phyloP scores from a whole-genome alignment of 805 yeast species.

The Kuraishia hungarica region DNA sequence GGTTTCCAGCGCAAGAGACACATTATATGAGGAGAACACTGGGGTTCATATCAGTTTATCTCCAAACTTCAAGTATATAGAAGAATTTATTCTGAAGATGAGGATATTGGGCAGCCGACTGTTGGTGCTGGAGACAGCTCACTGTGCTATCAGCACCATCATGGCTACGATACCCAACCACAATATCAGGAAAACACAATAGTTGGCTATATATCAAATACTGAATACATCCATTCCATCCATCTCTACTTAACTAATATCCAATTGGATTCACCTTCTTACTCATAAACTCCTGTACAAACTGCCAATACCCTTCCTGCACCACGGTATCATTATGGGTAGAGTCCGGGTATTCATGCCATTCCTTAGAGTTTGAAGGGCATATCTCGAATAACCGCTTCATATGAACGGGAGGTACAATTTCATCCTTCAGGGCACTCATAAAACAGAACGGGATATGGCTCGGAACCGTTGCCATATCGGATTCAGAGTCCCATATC shows the following conservation, averaged over 20 bases:
- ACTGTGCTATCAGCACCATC: not conserved
- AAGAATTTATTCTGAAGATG: not conserved
- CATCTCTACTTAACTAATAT: not conserved
- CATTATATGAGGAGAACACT: not conserved
- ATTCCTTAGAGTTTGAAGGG: conserved; percentile 40
- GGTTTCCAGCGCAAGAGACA: not conserved
- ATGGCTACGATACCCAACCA: not conserved
- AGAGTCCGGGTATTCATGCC: conserved; percentile 48
- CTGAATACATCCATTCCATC: not conserved
- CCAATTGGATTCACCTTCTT: conserved; percentile 31
- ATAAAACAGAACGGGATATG: conserved; percentile 61
- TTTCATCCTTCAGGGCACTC: conserved; percentile 74
- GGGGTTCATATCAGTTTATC: not conserved
- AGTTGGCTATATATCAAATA: too few relatives aligned
- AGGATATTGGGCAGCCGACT: not conserved
- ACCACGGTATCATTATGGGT: conserved; percentile 79
- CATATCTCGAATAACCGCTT: conserved; percentile 43
- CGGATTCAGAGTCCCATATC: conserved; percentile 70
- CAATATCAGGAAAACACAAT: not conserved
- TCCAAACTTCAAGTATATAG: not conserved
- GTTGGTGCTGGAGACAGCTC: not conserved
- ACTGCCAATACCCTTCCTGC: conserved; percentile 74
- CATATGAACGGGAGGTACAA: conserved; percentile 88
- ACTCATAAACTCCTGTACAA: conserved; percentile 45
- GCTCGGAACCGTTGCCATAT: conserved; percentile 41